Evolutionary conservation across 2,329 filamentous ascomycete genomes (phyloP), one percentile per base, ranked within the genome.

Genomic region (Ceratocystis ficicola): DNA sequence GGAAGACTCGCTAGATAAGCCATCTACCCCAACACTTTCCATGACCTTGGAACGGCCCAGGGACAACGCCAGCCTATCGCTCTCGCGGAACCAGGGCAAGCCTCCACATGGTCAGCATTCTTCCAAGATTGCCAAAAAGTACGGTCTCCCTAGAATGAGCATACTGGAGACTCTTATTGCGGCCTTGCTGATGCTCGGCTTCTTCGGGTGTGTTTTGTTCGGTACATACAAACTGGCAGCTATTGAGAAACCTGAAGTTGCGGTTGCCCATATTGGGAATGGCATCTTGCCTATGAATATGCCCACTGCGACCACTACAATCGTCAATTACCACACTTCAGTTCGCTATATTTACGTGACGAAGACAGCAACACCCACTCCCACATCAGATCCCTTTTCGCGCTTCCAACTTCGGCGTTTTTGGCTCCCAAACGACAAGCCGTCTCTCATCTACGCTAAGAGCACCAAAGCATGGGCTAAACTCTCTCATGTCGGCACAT

Each of bases 1-100:
- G 57, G 66, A 67, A 32, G 63, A 65, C 48, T 61, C 66, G 7
- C 57, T 67, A n/a, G 66, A 62, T n/a, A 67, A 67, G 36, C 66
- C 66, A 15, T 67, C 66, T 36, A 67, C 66, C 12, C 66, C 66
- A 8, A 41, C 60, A 7, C 57, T 67, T 28, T 67, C 66, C 8
- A 55, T 65, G 22, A 67, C 59, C 20, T 63, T 60, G 64, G 64
- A 66, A 17, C 36, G 63, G 20, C 52, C 57, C 3, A 50, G 44
- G n/a, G n/a, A n/a, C 41, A 55, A 62, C 10, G 17, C 20, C n/a
- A 48, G 41, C 25, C 41, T 28, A 12, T 48, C 22, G 15, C 61
- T 44, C 8, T 59, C 17, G 17, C 17, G 25, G 25, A 8, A 17
- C 22, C 52, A 30, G 6, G 28, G 12, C 25, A 59, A 59, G 52